Percentiles rank a stretch among this genome's conserved stretches.
These are phyloP conservation scores for Daedaleopsis sinensis DNA, from an alignment of 768 basidiomycete genomes.

Conservation along the genomic window DNA sequence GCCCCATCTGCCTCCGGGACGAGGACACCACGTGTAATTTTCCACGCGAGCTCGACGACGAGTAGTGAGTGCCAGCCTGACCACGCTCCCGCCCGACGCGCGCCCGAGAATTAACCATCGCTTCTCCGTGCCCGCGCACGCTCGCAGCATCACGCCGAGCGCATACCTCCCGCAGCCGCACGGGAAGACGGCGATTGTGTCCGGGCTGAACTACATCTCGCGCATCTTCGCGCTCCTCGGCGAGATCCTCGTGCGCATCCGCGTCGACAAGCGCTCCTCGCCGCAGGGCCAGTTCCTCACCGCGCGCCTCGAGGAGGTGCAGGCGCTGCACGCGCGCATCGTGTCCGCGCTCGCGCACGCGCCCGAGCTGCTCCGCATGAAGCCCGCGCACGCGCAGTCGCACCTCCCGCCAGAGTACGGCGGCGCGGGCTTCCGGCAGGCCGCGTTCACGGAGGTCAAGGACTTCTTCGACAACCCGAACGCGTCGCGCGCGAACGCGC, in stretches of 20 bases:
- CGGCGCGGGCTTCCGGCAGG: conserved; percentile 75
- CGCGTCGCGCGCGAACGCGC: conserved; percentile 80
- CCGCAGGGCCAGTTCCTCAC: conserved; percentile 86
- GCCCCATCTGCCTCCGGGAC: conserved; percentile 84
- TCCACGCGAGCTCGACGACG: conserved; percentile 86
- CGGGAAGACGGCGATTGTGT: conserved; percentile 82
- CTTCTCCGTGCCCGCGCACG: conserved; percentile 11
- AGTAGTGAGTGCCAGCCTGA: conserved; percentile 63
- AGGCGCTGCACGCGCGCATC: conserved; percentile 77
- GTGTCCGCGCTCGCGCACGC: conserved; percentile 73
- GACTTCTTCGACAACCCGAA: conserved; percentile 93
- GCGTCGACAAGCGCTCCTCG: conserved; percentile 85
- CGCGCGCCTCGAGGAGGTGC: conserved; percentile 82
- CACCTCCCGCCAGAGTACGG: conserved; percentile 64
- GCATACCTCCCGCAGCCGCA: conserved; percentile 87
- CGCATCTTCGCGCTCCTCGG: conserved; percentile 85
- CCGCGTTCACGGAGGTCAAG: conserved; percentile 86
- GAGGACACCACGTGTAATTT: conserved; percentile 86
- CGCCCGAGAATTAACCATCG: conserved; percentile 35
- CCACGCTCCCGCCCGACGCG: conserved; percentile 8
- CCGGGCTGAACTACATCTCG: conserved; percentile 85
- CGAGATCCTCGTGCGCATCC: conserved; percentile 84
- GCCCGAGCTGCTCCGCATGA: conserved; percentile 75
- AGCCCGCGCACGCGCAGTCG: conserved; percentile 52
- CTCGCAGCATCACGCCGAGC: conserved; percentile 74